phyloP scores from a whole-genome alignment of 2,329 filamentous ascomycete genomes.

The Aciculosporium take region DNA sequence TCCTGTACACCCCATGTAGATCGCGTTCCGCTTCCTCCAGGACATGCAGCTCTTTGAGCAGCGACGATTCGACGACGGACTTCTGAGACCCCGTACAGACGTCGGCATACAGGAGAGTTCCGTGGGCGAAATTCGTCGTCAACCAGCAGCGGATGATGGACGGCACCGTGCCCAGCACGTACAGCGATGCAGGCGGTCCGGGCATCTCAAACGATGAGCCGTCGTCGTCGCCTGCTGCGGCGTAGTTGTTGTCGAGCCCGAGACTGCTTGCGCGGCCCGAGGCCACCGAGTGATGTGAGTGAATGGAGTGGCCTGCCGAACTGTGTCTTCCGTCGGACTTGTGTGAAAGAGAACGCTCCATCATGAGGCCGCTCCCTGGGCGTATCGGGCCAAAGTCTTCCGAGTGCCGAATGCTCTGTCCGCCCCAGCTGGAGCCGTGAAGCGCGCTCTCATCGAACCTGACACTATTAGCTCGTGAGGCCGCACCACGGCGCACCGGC shows the following conservation, averaged over 20 bases:
- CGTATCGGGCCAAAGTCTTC: constrained; percentile 67
- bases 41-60: constrained; percentile 63
- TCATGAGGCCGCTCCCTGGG: constrained; percentile 73
- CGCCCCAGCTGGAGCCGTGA: constrained; percentile 70
- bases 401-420: constrained; percentile 65
- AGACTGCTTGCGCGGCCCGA: constrained; percentile 79
- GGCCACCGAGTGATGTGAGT: constrained; percentile 52
- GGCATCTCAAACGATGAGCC: constrained; percentile 59
- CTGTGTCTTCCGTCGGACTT: constrained; percentile 93
- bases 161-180: constrained; percentile 76
- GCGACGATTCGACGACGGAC: constrained; percentile 63
- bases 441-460: constrained; percentile 93
- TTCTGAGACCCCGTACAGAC: constrained; percentile 84
- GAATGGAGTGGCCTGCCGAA: constrained; percentile 72
- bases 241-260: constrained; percentile 61
- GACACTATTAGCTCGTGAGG: constrained; percentile 90
- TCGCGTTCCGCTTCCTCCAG: constrained; percentile 50
- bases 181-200: constrained; percentile 68
- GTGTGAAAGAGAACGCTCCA: constrained; percentile 82
- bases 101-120: constrained; percentile 77
- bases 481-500: constrained; percentile 67
- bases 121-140: constrained; percentile 77
- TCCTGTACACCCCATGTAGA: constrained; percentile 49
- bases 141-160: constrained; percentile 95
- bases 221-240: constrained; percentile 44